Base-by-base conservation (phyloP, 78 protist species). In the Dictyostelium brefeldianum region DNA sequence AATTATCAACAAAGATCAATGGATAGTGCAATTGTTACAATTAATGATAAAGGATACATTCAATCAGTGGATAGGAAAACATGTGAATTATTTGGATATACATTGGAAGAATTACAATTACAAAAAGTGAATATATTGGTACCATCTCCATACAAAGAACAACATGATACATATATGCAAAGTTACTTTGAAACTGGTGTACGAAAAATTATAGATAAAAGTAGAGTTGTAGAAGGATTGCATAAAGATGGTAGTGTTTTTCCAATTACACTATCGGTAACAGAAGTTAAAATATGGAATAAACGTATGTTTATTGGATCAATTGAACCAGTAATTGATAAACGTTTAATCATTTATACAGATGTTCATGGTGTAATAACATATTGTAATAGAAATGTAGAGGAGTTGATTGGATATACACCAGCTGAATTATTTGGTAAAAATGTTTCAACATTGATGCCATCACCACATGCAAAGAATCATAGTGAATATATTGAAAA, bases 1-100 rank as follows among this genome's bases (percentile, higher is more conserved):
- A n/a, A 36, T 46, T 73, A 36, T 50, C 81, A 77, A 77, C 81
- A 77, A 50, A 77, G 81, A 29, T 78, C 83, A 20, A 78, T 78
- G 83, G 83, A 78, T 54, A 78, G 83, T 78, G 83, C 91, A 0
- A 84, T 84, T n/a, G 81, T 84, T 6, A 84, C 91, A 15, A 84
- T 84, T 57, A 84, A 56, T 46, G 84, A 74, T 27, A 77, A 84
- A 57, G 91, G 91, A 11, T 57, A 73, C 15, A 84, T 84, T 22
- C 80, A 71, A 25, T 84, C 91, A 29, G 91, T 77, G 8, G 91
- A 84, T 71, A 84, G 81, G 7, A 84, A 84, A 25, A 75, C 84
- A 46, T 74, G 84, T 77, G 81, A 84, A 27, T 81, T 84, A 25
- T 84, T 84, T 64, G 91, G 91, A 22, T 84, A 84, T 73, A 84